Evolutionary conservation across 2,329 filamentous ascomycete genomes (phyloP).

Genomic region (Chaetoscypha palmicola): DNA sequence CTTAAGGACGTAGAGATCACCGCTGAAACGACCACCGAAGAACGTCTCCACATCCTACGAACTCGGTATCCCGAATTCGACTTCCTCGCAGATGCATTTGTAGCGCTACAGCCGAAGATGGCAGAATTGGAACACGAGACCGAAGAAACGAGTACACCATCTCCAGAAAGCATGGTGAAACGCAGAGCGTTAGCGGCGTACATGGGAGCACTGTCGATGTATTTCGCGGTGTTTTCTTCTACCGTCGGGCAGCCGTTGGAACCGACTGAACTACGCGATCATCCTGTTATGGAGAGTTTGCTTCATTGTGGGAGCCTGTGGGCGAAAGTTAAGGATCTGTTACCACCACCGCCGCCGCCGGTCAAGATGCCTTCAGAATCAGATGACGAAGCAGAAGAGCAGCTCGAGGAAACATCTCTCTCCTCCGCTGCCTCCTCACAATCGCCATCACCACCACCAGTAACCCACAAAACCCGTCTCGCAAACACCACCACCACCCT

Average conservation of each 20-base stretch:
- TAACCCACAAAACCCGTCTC: conserved; percentile 31
- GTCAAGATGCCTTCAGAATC: conserved; percentile 30
- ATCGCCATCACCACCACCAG: conserved; percentile 25
- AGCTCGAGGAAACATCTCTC: not conserved
- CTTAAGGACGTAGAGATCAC: conserved; percentile 77
- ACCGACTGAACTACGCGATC: conserved; percentile 75
- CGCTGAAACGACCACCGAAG: conserved; percentile 67
- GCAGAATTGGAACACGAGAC: conserved; percentile 51
- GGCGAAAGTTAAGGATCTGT: conserved; percentile 64
- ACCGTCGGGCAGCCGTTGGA: conserved; percentile 59
- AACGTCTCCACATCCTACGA: conserved; percentile 68
- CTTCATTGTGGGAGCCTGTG: conserved; percentile 75
- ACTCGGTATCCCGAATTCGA: conserved; percentile 89
- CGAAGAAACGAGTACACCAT: conserved; percentile 31
- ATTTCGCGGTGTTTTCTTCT: conserved; percentile 88
- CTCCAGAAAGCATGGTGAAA: conserved; percentile 52
- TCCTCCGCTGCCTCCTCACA: not conserved
- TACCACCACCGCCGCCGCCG: conserved; percentile 31
- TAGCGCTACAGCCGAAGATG: conserved; percentile 47
- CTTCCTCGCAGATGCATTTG: conserved; percentile 65
- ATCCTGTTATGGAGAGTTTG: conserved; percentile 82
- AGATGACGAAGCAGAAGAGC: conserved; percentile 19
- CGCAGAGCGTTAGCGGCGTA: conserved; percentile 80
- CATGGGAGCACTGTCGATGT: conserved; percentile 79
- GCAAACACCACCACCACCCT: conserved; percentile 32